A percentile compares a stretch with the other conserved stretches of the same genome.
Conservation (phyloP, 1,139 yeast genomes). For the Diutina neorugosa region DNA sequence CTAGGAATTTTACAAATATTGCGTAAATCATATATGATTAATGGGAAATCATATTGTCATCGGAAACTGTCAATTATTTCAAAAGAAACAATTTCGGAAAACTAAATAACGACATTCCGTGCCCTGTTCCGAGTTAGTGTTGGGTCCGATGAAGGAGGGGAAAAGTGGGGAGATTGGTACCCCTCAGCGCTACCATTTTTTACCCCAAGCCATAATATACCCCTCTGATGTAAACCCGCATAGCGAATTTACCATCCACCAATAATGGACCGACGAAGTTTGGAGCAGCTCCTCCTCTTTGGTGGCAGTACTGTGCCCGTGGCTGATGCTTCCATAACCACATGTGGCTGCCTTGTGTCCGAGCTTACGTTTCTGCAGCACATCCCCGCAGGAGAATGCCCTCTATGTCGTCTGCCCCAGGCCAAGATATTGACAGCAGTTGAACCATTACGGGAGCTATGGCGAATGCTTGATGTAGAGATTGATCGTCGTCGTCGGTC, state of each 20-base stretch:
- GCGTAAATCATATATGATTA: background rate
- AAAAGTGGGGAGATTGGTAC: background rate
- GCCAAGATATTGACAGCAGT: slow-evolving; percentile 32
- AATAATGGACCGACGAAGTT: background rate
- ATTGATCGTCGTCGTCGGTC: slow-evolving; percentile 5
- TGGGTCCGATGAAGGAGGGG: background rate
- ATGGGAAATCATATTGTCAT: background rate
- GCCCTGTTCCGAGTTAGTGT: background rate
- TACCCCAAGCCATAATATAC: background rate
- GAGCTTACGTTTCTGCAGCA: slow-evolving; percentile 21
- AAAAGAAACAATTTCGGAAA: too few relatives aligned
- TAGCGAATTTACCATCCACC: background rate
- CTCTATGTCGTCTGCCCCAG: slow-evolving; percentile 28
- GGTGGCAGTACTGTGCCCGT: background rate
- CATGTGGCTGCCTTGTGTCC: slow-evolving; percentile 67
- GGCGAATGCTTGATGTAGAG: slow-evolving; percentile 18
- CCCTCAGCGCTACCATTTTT: background rate
- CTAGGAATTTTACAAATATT: too few relatives aligned
- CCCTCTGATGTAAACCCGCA: background rate
- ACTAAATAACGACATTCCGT: background rate
- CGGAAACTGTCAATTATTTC: background rate
- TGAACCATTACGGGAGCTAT: slow-evolving; percentile 41
- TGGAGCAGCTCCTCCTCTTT: background rate
- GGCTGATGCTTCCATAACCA: slow-evolving; percentile 42
- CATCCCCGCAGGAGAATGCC: slow-evolving; percentile 23